Conservation (phyloP, 805 yeast genomes). For the Cyberlindnera euphorbiae region DNA sequence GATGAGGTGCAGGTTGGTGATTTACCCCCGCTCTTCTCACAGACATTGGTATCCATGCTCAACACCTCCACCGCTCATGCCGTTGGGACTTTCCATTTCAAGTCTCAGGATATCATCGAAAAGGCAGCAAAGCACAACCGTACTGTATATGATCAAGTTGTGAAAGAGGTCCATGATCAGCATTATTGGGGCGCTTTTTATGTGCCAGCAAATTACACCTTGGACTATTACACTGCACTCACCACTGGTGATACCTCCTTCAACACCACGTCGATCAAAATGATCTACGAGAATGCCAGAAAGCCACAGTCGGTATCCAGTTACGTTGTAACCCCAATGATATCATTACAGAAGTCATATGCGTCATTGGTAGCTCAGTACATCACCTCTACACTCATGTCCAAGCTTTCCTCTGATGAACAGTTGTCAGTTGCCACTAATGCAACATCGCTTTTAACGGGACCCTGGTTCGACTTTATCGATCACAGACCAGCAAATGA, state of each 20-base stretch:
- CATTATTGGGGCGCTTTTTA: constrained; percentile 56
- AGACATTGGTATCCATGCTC: constrained; percentile 2
- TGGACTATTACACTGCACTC: constrained; percentile 18
- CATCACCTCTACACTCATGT: constrained; percentile 8
- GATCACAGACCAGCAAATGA: constrained; percentile 43
- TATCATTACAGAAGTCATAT: constrained; percentile 12
- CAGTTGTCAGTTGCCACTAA: constrained; percentile 15
- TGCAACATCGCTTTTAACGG: constrained; percentile 24
- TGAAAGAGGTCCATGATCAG: constrained; percentile 43
- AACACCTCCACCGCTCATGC: constrained; percentile 6
- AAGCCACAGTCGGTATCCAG: constrained; percentile 42
- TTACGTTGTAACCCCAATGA: constrained; percentile 38
- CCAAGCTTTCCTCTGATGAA: constrained; percentile 12
- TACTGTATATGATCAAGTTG: constrained; percentile 31
- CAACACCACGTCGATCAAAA: constrained; percentile 23
- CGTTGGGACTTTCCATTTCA: constrained; percentile 18
- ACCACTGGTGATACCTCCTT: constrained; percentile 8
- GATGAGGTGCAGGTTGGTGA: constrained; percentile 16
- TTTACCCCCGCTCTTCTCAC: constrained; percentile 11
- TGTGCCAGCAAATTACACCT: constrained; percentile 42
- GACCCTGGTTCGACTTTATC: constrained; percentile 15
- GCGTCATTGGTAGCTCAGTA: constrained; percentile 18
- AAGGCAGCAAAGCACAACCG: constrained; percentile 8
- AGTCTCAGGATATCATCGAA: constrained; percentile 2
- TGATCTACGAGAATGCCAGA: constrained; percentile 55